These are phyloP conservation scores for Fraxinus xanthoxyloides DNA, from an alignment of 305 asterid genomes.

Conservation along the genomic window DNA sequence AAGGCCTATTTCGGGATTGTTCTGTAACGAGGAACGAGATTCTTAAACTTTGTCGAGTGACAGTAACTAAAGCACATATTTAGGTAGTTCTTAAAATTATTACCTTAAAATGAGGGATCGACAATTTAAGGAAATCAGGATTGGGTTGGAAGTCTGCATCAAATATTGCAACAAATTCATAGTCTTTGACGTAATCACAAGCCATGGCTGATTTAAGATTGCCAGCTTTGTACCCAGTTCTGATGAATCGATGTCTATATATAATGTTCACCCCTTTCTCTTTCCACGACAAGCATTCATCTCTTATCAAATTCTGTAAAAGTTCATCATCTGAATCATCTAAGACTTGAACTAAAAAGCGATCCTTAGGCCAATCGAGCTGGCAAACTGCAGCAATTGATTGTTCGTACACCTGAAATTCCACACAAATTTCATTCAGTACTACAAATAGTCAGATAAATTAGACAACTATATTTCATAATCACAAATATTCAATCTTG, in stretches of 20 bases:
- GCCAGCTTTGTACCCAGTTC: slow-evolving; percentile 96
- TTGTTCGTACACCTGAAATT: slow-evolving; percentile 67
- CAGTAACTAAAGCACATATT: not conserved
- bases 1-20: slow-evolving; percentile 79
- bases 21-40: slow-evolving; percentile 41
- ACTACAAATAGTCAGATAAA: not conserved
- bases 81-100: not conserved
- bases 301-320: slow-evolving; percentile 61
- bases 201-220: slow-evolving; percentile 97
- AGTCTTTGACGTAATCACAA: slow-evolving; percentile 83
- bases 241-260: slow-evolving; percentile 75
- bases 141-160: slow-evolving; percentile 94
- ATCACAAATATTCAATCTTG: not conserved
- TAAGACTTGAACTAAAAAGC: slow-evolving; percentile 77
- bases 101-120: slow-evolving; percentile 98
- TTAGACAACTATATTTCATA: not conserved
- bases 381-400: slow-evolving; percentile 87
- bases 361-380: slow-evolving; percentile 90
- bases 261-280: slow-evolving; percentile 84
- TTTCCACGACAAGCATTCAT: slow-evolving; percentile 75
- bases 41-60: not conserved
- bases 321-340: slow-evolving; percentile 90
- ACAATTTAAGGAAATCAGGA: slow-evolving; percentile 83
- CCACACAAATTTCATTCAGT: not conserved
- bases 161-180: slow-evolving; percentile 81